Percentiles rank a stretch among this genome's conserved stretches.
phyloP scores from a whole-genome alignment of 257 asterid species.

The Voacanga thouarsii region DNA sequence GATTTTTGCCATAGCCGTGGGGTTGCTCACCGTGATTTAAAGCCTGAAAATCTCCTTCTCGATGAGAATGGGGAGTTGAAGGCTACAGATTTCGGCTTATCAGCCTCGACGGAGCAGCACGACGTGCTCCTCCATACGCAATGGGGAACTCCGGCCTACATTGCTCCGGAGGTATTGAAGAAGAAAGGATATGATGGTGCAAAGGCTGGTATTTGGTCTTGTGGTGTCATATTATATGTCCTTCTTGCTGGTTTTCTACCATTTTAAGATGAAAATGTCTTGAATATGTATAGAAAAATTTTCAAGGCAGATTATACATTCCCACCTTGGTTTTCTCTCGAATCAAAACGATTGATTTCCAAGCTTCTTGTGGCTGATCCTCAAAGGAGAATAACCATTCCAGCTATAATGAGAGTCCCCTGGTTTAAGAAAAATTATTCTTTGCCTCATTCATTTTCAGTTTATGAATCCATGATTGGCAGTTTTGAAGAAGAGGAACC shows the following conservation, averaged over 20 bases:
- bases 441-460: constrained; percentile 31
- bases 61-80: constrained; percentile 54
- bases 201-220: constrained; percentile 34
- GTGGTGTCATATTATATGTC: constrained; percentile 57
- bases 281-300: constrained; percentile 42
- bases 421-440: constrained; percentile 46
- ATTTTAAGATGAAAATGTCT: constrained; percentile 41
- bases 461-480: constrained; percentile 20
- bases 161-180: constrained; percentile 54
- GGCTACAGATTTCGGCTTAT: constrained; percentile 58
- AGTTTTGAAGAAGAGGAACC: constrained; percentile 33
- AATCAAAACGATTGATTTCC: constrained; percentile 42
- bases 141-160: constrained; percentile 60
- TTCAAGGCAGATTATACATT: constrained; percentile 38
- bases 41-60: constrained; percentile 64
- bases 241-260: constrained; percentile 58
- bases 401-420: constrained; percentile 40
- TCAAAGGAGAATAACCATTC: constrained; percentile 38
- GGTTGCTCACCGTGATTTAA: constrained; percentile 29
- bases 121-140: constrained; percentile 56
- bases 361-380: constrained; percentile 47
- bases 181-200: constrained; percentile 49
- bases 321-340: constrained; percentile 52
- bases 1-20: constrained; percentile 42
- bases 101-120: constrained; percentile 42